Base-by-base conservation (phyloP, 768 basidiomycete species). In the Pholiota microspora region DNA sequence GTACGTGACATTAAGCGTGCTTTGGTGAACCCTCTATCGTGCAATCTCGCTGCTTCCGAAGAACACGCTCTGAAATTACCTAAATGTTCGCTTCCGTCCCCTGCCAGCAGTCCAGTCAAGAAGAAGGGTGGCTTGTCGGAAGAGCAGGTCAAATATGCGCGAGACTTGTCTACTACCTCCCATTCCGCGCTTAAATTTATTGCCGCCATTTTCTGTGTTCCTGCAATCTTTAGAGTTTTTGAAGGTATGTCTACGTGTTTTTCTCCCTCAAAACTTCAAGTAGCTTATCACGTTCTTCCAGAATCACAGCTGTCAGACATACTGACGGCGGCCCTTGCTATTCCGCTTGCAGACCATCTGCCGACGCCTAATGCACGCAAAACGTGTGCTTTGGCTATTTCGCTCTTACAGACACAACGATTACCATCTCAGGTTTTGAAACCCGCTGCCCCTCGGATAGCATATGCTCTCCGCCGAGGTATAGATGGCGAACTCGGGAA, bases 361-460 rank as follows among this genome's bases (percentile, higher is more conserved):
- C 92, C 90, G 2, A 92, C 90, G 4, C 88, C 88, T 4, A 92
- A 92, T 64, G 81, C 88, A 9, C 83, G 92, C n/a, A 94, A 94
- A 67, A 93, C 92, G 1, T 91, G 81, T 54, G 89, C 88, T 1
- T 69, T 93, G 23, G 79, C 86, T 2, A 88, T 92, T 21, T 87
- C 83, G 82, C 72, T 91, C 4, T 61, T 94, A 21, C 89, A 91
- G 62, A 72, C 72, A 1, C 88, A 89, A 59, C 83, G 87, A 6
- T 76, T 93, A 7, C 86, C 91, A 18, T 69, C 73, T 16, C 69
- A 73, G 0, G 78, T 92, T 18, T 74, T 93, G 12, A 62, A 71
- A 8, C 85, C 86, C 5, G 81, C 86, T 5, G 79, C 77, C 6
- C 81, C 84, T 60, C 78, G 85, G 23, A 89, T 94, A 29, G 78